A percentile compares a stretch with the other conserved stretches of the same genome.
Evolutionary conservation across 257 asterid species (phyloP).

Genomic region (Verbena officinalis): DNA sequence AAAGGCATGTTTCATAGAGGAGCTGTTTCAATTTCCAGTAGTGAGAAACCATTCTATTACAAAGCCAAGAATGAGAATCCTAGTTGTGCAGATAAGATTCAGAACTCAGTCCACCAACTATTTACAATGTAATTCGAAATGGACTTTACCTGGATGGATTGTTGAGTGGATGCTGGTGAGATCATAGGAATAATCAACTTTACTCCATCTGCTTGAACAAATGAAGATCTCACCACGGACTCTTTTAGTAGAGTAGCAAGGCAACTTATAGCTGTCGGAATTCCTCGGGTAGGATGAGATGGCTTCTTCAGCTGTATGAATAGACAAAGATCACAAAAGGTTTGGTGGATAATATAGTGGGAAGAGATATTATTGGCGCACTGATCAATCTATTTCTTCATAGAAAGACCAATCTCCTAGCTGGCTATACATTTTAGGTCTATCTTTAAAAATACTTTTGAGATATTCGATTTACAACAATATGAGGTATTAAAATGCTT

Average conservation of each 20-base stretch:
- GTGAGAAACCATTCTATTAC: conserved; percentile 8
- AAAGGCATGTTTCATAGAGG: conserved; percentile 82
- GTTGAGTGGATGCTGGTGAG: conserved; percentile 87
- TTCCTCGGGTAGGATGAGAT: conserved; percentile 70
- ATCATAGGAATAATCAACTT: conserved; percentile 79
- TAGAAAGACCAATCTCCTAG: conserved; percentile 4
- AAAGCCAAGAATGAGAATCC: not conserved
- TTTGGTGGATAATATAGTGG: not conserved
- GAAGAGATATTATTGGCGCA: not conserved
- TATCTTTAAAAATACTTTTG: conserved; percentile 4
- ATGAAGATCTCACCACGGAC: conserved; percentile 62
- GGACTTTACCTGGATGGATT: conserved; percentile 74
- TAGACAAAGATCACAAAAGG: conserved; percentile 8
- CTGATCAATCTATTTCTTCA: not conserved
- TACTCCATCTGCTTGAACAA: conserved; percentile 89
- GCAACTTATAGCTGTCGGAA: conserved; percentile 68
- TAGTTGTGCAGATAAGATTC: conserved; percentile 4
- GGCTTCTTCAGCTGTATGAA: conserved; percentile 73
- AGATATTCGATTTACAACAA: not conserved
- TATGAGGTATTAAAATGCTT: not conserved
- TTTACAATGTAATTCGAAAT: not conserved
- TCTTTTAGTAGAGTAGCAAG: conserved; percentile 78
- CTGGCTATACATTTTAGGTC: not conserved
- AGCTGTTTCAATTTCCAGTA: conserved; percentile 55
- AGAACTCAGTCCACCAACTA: conserved; percentile 6